These are phyloP conservation scores for Cytospora mali DNA, from an alignment of 2,329 filamentous ascomycete species.

Conservation along the genomic window DNA sequence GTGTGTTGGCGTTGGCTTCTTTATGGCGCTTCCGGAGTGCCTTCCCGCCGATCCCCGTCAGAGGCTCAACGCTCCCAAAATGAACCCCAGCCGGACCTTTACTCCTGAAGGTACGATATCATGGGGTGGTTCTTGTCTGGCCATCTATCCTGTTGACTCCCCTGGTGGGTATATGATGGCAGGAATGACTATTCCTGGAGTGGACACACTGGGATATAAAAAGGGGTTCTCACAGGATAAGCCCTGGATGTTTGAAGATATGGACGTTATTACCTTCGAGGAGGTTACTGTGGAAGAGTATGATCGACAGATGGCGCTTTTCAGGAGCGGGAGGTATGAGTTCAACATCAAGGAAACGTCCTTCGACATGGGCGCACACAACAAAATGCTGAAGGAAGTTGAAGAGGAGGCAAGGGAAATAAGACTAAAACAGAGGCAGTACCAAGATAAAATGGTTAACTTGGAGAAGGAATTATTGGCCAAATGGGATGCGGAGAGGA, in stretches of 20 bases:
- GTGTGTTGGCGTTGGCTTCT: slow-evolving; percentile 39
- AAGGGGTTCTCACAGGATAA: slow-evolving; percentile 46
- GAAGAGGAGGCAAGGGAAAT: slow-evolving; percentile 50
- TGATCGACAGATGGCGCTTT: slow-evolving; percentile 49
- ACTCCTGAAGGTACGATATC: slow-evolving; percentile 58
- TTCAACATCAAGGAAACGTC: slow-evolving; percentile 52
- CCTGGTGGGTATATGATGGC: slow-evolving; percentile 60
- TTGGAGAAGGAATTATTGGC: slow-evolving; percentile 28
- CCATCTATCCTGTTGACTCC: slow-evolving; percentile 58
- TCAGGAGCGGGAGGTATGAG: slow-evolving; percentile 52
- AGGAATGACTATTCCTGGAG: slow-evolving; percentile 54
- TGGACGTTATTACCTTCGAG: slow-evolving; percentile 59
- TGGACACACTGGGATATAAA: slow-evolving; percentile 57
- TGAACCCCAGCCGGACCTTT: slow-evolving; percentile 58
- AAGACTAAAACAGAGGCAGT: slow-evolving; percentile 46
- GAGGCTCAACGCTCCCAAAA: slow-evolving; percentile 56
- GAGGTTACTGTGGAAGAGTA: slow-evolving; percentile 55
- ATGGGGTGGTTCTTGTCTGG: slow-evolving; percentile 58
- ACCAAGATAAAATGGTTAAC: slow-evolving; percentile 42
- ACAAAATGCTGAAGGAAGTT: slow-evolving; percentile 49
- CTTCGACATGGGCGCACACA: slow-evolving; percentile 60
- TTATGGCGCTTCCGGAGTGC: slow-evolving; percentile 41
- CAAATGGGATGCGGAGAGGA: slow-evolving; percentile 30
- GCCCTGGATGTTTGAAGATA: slow-evolving; percentile 60
- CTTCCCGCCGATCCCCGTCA: slow-evolving; percentile 53